Evolutionary conservation across 371 early-diverging fungal species (phyloP).

Genomic region (Nematocida minor): DNA sequence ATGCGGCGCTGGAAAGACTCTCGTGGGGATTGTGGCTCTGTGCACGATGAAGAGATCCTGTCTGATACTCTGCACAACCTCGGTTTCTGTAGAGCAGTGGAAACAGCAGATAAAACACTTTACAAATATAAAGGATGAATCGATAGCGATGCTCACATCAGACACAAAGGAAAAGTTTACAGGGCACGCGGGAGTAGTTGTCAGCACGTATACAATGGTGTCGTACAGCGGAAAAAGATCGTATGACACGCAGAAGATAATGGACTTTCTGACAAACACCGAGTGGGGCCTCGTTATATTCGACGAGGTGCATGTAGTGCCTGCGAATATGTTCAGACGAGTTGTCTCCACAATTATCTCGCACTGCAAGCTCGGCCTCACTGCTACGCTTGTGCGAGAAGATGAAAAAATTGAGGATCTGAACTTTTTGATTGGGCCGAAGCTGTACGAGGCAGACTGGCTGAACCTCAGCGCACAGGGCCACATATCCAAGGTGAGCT

Average conservation of each 20-base stretch:
- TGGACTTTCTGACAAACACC: conserved; percentile 78
- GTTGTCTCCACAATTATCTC: conserved; percentile 86
- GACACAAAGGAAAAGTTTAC: conserved; percentile 76
- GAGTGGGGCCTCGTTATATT: conserved; percentile 96
- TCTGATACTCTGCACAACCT: conserved; percentile 88
- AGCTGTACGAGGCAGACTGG: conserved; percentile 99
- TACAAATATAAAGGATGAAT: conserved; percentile 80
- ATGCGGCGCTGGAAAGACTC: conserved; percentile 96
- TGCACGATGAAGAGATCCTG: conserved; percentile 91
- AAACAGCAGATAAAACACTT: conserved; percentile 85
- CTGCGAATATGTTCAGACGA: conserved; percentile 93
- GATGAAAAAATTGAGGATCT: conserved; percentile 97
- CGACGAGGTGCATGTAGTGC: conserved; percentile 99
- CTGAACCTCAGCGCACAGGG: conserved; percentile 90
- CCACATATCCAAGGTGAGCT: conserved; percentile 91
- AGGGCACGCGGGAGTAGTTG: conserved; percentile 29
- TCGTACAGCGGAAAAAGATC: conserved; percentile 85
- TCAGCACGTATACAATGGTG: conserved; percentile 95
- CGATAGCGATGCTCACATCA: conserved; percentile 89
- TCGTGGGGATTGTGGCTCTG: conserved; percentile 97
- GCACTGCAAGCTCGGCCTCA: conserved; percentile 92
- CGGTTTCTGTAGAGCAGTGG: conserved; percentile 97
- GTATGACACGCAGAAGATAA: conserved; percentile 85
- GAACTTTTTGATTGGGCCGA: conserved; percentile 97
- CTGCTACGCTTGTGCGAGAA: conserved; percentile 95